Conservation (phyloP, 2,329 filamentous ascomycete species). For the Paraphoma chrysanthemicola region DNA sequence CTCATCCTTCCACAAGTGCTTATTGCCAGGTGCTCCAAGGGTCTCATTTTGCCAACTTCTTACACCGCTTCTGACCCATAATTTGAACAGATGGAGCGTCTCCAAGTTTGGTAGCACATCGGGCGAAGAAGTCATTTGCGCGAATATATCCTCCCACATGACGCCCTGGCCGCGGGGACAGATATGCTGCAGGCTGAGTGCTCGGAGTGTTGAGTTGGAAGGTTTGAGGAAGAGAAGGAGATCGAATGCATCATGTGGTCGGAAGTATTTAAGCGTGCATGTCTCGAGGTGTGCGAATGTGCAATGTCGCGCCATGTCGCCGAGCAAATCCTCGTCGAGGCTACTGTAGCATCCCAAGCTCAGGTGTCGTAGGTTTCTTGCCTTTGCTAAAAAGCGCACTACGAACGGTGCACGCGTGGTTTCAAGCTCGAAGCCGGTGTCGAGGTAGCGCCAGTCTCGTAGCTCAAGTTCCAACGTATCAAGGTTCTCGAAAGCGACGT, state of each 20-base stretch:
- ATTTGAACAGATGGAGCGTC: constrained; percentile 10
- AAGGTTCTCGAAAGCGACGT: constrained; percentile 19
- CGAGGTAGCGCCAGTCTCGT: constrained; percentile 34
- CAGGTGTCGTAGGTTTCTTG: constrained; percentile 17
- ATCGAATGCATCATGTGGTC: constrained; percentile 11
- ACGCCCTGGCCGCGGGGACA: constrained; percentile 13
- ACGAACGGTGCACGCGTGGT: constrained; percentile 27
- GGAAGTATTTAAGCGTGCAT: constrained; percentile 27
- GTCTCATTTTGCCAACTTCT: constrained; percentile 12
- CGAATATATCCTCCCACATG: constrained; percentile 22
- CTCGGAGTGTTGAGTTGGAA: constrained; percentile 11
- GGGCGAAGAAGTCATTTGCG: constrained; percentile 8
- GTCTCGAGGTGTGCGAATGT: constrained; percentile 16
- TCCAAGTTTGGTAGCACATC: constrained; percentile 10
- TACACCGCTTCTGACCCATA: constrained; percentile 14
- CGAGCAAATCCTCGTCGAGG: constrained; percentile 31
- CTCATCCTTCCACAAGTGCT: constrained; percentile 9
- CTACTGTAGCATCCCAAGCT: constrained; percentile 32
- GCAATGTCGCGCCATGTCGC: constrained; percentile 30
- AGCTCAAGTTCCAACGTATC: constrained; percentile 27
- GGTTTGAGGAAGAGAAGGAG: constrained; percentile 22
- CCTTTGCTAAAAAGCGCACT: constrained; percentile 36
- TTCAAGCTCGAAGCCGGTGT: constrained; percentile 31
- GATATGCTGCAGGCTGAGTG: constrained; percentile 18
- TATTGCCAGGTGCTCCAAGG: constrained; percentile 1